Conservation (phyloP, 148 eudicot genomes). For the Tetragonia tetragonoides region DNA sequence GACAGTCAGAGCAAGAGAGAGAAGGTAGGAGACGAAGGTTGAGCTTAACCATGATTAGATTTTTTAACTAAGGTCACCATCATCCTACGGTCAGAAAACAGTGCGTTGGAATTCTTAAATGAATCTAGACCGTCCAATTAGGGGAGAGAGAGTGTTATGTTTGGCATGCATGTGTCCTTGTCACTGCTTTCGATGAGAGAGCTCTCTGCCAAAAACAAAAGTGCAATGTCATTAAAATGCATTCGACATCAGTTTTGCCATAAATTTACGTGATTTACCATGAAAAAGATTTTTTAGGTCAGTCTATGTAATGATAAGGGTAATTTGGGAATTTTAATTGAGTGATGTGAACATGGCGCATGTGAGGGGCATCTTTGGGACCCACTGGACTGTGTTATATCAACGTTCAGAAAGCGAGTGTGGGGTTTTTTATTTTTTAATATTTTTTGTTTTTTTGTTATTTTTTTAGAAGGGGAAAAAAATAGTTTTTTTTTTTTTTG, state of each 20-base stretch:
- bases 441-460: too few species aligned
- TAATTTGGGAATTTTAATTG: conserved; percentile 11
- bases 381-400: conserved; percentile 27
- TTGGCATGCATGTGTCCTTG: conserved; percentile 57
- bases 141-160: conserved; percentile 15
- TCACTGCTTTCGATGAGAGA: conserved; percentile 46
- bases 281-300: too few species aligned
- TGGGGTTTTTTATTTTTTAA: background rate
- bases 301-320: conserved; percentile 10
- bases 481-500: too few species aligned
- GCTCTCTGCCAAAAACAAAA: conserved; percentile 9
- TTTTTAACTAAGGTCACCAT: background rate
- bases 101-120: conserved; percentile 20
- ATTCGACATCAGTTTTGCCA: background rate
- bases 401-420: conserved; percentile 34
- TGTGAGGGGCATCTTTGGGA: conserved; percentile 39
- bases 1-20: conserved; percentile 4
- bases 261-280: background rate
- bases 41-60: conserved; percentile 20
- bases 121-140: conserved; percentile 43
- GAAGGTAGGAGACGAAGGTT: conserved; percentile 9
- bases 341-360: conserved; percentile 31
- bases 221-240: background rate
- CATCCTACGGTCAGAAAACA: conserved; percentile 32
- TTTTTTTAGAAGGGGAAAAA: too few species aligned